Evolutionary conservation across 2,329 filamentous ascomycete species (phyloP).

Genomic region (Zasmidium citrigriseum): DNA sequence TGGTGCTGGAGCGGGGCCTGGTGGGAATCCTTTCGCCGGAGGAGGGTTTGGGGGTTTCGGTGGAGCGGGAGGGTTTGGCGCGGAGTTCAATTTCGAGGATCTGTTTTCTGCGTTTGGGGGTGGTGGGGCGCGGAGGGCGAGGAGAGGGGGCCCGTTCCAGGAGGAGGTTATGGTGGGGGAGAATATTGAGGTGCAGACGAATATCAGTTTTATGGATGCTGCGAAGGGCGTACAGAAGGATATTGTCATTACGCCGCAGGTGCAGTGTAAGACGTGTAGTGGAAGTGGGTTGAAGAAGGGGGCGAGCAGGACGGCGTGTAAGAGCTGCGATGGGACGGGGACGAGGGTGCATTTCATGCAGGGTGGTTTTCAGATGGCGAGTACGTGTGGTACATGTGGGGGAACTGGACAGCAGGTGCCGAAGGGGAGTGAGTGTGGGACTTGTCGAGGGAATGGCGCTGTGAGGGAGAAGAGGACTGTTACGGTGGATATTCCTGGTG

Average conservation of each 20-base stretch:
- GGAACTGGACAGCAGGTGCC: slow-evolving; percentile 78
- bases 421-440: slow-evolving; percentile 75
- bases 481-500: slow-evolving; percentile 87
- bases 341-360: slow-evolving; percentile 85
- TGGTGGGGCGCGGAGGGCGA: slow-evolving; percentile 54
- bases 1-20: slow-evolving; percentile 60
- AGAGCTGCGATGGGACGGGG: slow-evolving; percentile 81
- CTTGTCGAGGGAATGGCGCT: slow-evolving; percentile 81
- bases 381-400: slow-evolving; percentile 78
- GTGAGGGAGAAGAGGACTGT: slow-evolving; percentile 81
- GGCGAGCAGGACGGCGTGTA: slow-evolving; percentile 71
- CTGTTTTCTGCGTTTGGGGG: slow-evolving; percentile 85
- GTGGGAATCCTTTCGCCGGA: slow-evolving; percentile 64
- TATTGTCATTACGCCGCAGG: slow-evolving; percentile 81
- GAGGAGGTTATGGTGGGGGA: slow-evolving; percentile 87
- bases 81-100: slow-evolving; percentile 94
- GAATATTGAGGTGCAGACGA: slow-evolving; percentile 91
- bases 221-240: slow-evolving; percentile 88
- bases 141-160: slow-evolving; percentile 68
- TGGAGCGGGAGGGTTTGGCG: slow-evolving; percentile 36
- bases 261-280: slow-evolving; percentile 77
- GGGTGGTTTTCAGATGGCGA: slow-evolving; percentile 94
- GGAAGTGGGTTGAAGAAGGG: slow-evolving; percentile 85
- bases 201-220: slow-evolving; percentile 92
- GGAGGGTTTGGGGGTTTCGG: slow-evolving; percentile 60